phyloP scores from a whole-genome alignment of 495 filamentous ascomycete species.

The Zalerion maritima region DNA sequence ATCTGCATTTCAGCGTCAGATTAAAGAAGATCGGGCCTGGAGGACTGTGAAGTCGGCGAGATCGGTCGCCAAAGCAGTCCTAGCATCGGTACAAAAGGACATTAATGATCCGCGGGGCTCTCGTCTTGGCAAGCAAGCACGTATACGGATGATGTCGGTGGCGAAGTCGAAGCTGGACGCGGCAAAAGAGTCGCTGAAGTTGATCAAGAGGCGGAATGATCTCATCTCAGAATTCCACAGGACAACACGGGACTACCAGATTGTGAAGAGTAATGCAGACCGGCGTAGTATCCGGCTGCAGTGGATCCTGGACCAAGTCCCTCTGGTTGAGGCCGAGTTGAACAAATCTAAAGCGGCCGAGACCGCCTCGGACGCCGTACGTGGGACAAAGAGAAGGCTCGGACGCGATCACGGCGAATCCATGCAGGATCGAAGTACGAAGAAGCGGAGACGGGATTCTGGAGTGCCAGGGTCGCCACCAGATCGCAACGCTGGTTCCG shows the following conservation, averaged over 20 bases:
- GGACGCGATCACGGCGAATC: not conserved
- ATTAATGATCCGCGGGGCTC: not conserved
- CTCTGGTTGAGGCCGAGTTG: conserved; percentile 10
- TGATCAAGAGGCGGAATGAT: conserved; percentile 5
- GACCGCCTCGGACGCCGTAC: conserved; percentile 1
- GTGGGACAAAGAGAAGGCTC: not conserved
- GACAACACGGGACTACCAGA: no score
- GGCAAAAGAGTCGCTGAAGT: conserved; percentile 5
- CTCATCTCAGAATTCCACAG: conserved; percentile 4
- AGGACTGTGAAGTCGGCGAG: conserved; percentile 7
- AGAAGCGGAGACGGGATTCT: conserved; percentile 1
- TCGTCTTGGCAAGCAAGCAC: not conserved
- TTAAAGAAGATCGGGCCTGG: conserved; percentile 5
- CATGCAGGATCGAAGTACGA: not conserved
- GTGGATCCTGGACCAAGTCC: conserved; percentile 11
- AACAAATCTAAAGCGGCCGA: conserved; percentile 6
- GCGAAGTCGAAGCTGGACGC: conserved; percentile 5
- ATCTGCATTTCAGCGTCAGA: conserved; percentile 4
- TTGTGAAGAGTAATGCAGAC: conserved; percentile 4
- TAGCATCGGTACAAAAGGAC: no score
- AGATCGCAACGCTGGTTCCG: no score
- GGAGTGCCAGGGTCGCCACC: no score
- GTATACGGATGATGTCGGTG: conserved; percentile 1
- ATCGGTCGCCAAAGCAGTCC: conserved; percentile 1
- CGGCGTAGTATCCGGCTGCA: conserved; percentile 6